Evolutionary conservation across 2,329 filamentous ascomycete genomes (phyloP), one percentile per base, ranked within the genome.

Genomic region (Annulohypoxylon truncatum): DNA sequence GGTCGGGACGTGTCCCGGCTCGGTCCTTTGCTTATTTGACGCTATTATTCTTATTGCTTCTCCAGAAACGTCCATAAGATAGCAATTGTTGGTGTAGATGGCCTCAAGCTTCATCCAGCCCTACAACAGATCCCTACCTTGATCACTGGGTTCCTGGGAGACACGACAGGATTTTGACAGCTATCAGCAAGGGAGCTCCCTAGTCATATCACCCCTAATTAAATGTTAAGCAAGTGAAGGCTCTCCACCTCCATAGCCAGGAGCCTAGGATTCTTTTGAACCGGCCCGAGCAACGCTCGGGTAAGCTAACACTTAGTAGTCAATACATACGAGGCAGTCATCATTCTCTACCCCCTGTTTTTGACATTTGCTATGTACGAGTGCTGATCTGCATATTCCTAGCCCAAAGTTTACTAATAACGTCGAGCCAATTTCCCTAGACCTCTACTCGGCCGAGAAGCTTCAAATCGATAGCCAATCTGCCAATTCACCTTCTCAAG

Each of bases 121-220:
- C 22, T 64, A 46, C 33, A 50, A 29, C n/a, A 55, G 24, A 50
- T 22, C 64, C 60, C 24, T 60, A 55, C 50, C 44, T 48, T 56
- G 10, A 40, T 20, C 51, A 10, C 24, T 35, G 31, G 22, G 10
- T 56, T 60, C 22, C 62, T n/a, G 48, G 51, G 26, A 55, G 48
- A 33, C 38, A 55, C 35, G 24, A 58, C 40, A 35, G 29, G 38
- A 46, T 56, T 56, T 47, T 54, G 42, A 56, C 48, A 67, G 50
- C 35, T 51, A 48, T 58, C 28, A 24, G 35, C 35, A 56, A 54
- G 46, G 60, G 61, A 33, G 29, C 22, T 50, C 47, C 61, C 52
- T 58, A 57, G 28, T 44, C 33, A 47, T 47, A 53, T 18, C 44
- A 31, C 55, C 55, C 55, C 51, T 55, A 52, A 38, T 46, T 55